These are phyloP conservation scores for Heterococcus sp. DNA, from an alignment of 108 stramenopile species.

Conservation along the genomic window DNA sequence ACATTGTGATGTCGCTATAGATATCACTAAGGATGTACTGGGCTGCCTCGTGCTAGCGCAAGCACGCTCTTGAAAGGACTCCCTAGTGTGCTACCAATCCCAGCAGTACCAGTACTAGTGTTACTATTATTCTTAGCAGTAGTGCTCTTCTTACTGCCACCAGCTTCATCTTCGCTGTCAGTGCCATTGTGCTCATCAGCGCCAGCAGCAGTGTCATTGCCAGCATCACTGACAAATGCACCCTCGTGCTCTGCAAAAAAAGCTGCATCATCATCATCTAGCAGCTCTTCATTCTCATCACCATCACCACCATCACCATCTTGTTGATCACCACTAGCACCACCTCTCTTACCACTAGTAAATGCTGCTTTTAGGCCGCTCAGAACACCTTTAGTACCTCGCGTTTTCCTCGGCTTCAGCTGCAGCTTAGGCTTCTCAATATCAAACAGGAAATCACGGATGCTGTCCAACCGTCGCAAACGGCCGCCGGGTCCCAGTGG, in stretches of 20 bases:
- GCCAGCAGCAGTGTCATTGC: neutral
- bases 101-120: too few species aligned
- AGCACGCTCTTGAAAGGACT: too few species aligned
- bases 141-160: too few species aligned
- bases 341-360: neutral
- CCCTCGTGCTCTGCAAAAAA: too few species aligned
- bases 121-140: too few species aligned
- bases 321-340: neutral
- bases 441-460: slow-evolving; percentile 46
- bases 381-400: neutral
- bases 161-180: too few species aligned
- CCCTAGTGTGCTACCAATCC: too few species aligned
- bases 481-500: slow-evolving; percentile 55
- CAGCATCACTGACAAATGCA: neutral
- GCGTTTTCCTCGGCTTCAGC: slow-evolving; percentile 16
- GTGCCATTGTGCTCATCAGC: too few species aligned
- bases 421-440: slow-evolving; percentile 47
- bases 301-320: neutral
- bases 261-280: too few species aligned
- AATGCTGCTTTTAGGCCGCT: neutral
- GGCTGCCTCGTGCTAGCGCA: too few species aligned
- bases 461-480: slow-evolving; percentile 42
- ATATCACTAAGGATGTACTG: too few species aligned
- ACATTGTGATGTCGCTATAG: too few species aligned
- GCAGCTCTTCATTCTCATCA: neutral